Evolutionary conservation across 2,329 filamentous ascomycete genomes (phyloP), one percentile per base, ranked within the genome.

Genomic region (Claviceps sp.): DNA sequence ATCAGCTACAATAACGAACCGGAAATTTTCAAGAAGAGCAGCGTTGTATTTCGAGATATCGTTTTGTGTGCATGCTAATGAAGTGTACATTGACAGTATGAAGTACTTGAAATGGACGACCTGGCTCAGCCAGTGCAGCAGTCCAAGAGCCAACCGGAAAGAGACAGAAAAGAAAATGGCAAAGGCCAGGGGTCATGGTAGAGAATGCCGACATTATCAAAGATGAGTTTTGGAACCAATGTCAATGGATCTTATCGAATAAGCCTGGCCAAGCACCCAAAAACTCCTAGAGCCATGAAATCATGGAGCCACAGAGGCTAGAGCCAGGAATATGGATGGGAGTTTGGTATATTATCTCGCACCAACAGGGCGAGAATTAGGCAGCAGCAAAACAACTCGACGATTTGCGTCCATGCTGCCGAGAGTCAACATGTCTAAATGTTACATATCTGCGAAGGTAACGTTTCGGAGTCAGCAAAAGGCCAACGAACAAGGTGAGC

Each of bases 1-100:
- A 90, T 97, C 64, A 98, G 98, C 69, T 98, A 98, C 70, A 97
- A 98, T 68, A 93, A 95, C 59, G 93, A 98, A 67, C 81, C 82
- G 0, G 89, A 94, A 56, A 89, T 96, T 16, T 95, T 81, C 67
- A 93, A 85, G 66, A 98, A 97, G 66, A 93, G 93, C 4, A 97
- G 88, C 58, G 85, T 96, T 2, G 69, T 97, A 4, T 93, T 90
- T 65, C 78, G 90, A 60, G 86, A 18, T 18, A 4, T 43, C 20
- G n/a, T 26, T 7, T 43, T 22, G 22, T 22, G 22, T 22, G 22
- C 22, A 22, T 22, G 22, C 4, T 4, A 22, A 22, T 22, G 22
- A 22, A 22, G 22, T 22, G 22, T 22, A 22, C 22, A 22, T 37
- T 20, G 8, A 36, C 54, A 87, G 82, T 89, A 87, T 63, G 83